Evolutionary conservation across 371 early-diverging fungal genomes (phyloP).

Genomic region (Mucor lusitanicus): DNA sequence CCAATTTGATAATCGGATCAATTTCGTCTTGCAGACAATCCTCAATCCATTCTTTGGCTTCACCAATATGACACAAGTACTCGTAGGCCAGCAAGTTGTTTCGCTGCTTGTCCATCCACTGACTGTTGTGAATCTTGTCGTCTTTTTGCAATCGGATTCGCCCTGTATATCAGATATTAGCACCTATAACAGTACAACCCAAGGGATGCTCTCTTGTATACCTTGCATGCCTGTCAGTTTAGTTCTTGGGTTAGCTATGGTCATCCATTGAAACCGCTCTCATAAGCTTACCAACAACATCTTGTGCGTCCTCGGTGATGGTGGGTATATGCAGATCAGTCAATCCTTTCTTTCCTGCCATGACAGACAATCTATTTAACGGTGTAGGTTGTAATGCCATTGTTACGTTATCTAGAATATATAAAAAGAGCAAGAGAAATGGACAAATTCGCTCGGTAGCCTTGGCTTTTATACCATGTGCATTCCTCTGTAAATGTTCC

Average conservation of each 20-base stretch:
- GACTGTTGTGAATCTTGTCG: constrained; percentile 53
- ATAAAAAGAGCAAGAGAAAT: not conserved
- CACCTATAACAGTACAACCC: not conserved
- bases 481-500: not conserved
- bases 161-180: constrained; percentile 34
- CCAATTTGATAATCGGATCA: constrained; percentile 75
- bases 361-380: constrained; percentile 46
- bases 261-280: not conserved
- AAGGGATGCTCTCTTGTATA: not conserved
- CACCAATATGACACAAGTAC: constrained; percentile 98
- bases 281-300: constrained; percentile 43
- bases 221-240: constrained; percentile 28
- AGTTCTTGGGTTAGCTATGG: not conserved
- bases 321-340: constrained; percentile 43
- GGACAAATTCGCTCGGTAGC: not conserved
- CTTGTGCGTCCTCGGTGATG: constrained; percentile 46
- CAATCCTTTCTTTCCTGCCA: constrained; percentile 46
- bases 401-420: not conserved
- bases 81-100: constrained; percentile 95
- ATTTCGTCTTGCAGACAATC: constrained; percentile 85
- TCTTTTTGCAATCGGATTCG: constrained; percentile 67
- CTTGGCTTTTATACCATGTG: not conserved
- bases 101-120: constrained; percentile 96
- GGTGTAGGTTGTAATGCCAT: constrained; percentile 40
- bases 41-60: constrained; percentile 99